Evolutionary conservation across 345 rosid genomes (phyloP), one percentile per base, ranked within the genome.

Genomic region (Aquilaria yunnanensis): DNA sequence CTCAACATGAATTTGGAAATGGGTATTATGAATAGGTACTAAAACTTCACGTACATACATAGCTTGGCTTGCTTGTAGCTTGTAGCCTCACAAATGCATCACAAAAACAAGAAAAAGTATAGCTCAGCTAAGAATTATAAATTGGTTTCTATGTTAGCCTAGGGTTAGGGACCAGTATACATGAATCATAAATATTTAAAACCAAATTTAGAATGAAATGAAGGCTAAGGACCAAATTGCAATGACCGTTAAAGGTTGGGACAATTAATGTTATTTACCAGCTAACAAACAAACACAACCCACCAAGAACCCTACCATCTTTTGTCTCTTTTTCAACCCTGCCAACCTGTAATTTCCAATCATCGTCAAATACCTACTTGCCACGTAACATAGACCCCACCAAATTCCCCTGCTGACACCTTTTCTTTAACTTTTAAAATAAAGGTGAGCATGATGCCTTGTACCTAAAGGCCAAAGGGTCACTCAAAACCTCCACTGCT

Each of bases 1-100:
- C 87, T 87, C 92, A 12, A 83, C 97, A 89, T 87, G 67, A 51
- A 50, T 2, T n/a, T n/a, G 34, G 47, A 47, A 3, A 9, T 13
- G 2, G 10, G 9, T 8, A 12, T 13, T 14, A 12, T 4, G 43
- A 37, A 37, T 9, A 37, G 5, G 43, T 9, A 37, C 5, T 9
- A 37, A 37, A 37, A 9, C 43, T 37, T 37, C 43, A 37, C 43
- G 7, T 37, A 3, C 6, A 37, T 37, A 23, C 23, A 23, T 23
- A 37, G 8, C 5, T 37, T 3, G 5, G 43, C 43, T 37, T 37
- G 43, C 43, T 3, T 37, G 43, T 9, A 23, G 43, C 9, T 3
- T 37, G 43, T 9, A 23, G 23, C 33, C 51, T 41, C 50, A 11
- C 7, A 23, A 12, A 33, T 12, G 30, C 13, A 47, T 11, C 16